Conservation (phyloP, 129 eudicot genomes). For the Ambrosia artemisiifolia region DNA sequence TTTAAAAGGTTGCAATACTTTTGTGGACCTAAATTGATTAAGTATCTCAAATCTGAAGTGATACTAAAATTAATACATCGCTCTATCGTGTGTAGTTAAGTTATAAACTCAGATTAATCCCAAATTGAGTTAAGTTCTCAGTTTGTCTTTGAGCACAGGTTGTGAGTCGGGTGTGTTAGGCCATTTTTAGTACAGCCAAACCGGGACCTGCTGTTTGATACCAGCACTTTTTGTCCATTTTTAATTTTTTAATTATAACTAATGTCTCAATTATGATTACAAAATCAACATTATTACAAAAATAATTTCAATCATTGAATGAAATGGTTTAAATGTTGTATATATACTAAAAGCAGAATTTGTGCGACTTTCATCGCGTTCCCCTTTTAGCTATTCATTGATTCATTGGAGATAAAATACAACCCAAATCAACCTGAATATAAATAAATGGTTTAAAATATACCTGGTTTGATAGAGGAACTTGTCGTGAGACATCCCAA, state of each 20-base stretch:
- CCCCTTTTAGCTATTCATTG: not conserved
- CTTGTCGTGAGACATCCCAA: slow-evolving; percentile 85
- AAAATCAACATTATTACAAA: not conserved
- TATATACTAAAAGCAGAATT: not conserved
- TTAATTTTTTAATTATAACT: not conserved
- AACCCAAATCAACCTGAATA: not conserved
- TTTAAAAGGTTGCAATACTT: not conserved
- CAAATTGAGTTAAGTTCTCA: not conserved
- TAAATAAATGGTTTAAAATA: not conserved
- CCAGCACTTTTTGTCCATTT: not conserved
- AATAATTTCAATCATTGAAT: not conserved
- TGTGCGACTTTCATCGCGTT: not conserved
- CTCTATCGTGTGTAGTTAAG: not conserved
- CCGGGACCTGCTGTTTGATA: not conserved
- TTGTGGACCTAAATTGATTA: no score
- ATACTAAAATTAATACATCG: not conserved
- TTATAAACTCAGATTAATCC: not conserved
- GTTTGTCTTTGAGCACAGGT: not conserved
- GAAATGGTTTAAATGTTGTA: not conserved
- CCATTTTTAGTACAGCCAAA: not conserved
- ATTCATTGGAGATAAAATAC: not conserved
- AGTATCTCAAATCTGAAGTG: no score
- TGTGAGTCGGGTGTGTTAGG: not conserved
- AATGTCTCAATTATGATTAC: not conserved
- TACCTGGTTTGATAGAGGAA: slow-evolving; percentile 93